These are phyloP conservation scores for Pseudogymnoascus sp. DNA, from an alignment of 2,329 filamentous ascomycete genomes.

Conservation along the genomic window DNA sequence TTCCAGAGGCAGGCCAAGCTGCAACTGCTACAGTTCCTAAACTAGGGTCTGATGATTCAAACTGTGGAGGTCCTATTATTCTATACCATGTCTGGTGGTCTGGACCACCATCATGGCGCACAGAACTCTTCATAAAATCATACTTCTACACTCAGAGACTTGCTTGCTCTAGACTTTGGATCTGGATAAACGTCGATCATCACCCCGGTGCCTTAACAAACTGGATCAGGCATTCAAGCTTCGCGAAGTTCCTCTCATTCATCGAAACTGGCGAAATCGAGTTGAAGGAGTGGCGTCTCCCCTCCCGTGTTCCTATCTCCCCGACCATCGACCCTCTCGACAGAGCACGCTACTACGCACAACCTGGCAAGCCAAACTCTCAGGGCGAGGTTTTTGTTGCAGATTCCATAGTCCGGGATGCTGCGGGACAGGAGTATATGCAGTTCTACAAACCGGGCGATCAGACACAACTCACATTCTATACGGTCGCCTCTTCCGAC, in stretches of 20 bases:
- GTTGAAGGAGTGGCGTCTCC: neutral
- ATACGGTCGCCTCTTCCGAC: neutral
- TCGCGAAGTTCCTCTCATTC: slow-evolving; percentile 2
- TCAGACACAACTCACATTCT: neutral
- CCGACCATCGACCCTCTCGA: neutral
- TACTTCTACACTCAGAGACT: slow-evolving; percentile 1
- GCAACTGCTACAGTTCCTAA: neutral
- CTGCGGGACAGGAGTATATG: neutral
- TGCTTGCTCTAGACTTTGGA: neutral
- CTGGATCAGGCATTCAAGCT: neutral
- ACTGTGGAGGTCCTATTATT: neutral
- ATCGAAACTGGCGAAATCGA: neutral
- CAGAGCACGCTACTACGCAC: neutral
- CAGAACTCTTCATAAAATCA: slow-evolving; percentile 2
- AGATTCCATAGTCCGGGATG: neutral
- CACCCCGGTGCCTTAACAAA: neutral
- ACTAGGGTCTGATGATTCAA: neutral
- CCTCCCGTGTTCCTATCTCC: neutral
- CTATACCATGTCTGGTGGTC: slow-evolving; percentile 7
- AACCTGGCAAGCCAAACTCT: neutral
- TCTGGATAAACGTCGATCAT: neutral
- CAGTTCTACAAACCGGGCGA: neutral
- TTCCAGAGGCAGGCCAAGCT: neutral
- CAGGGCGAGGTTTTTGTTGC: neutral
- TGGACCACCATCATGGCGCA: neutral